Percentiles rank a stretch among this genome's conserved stretches.
phyloP scores from a whole-genome alignment of 169 alveolate genomes.

The Fabrea salina region DNA sequence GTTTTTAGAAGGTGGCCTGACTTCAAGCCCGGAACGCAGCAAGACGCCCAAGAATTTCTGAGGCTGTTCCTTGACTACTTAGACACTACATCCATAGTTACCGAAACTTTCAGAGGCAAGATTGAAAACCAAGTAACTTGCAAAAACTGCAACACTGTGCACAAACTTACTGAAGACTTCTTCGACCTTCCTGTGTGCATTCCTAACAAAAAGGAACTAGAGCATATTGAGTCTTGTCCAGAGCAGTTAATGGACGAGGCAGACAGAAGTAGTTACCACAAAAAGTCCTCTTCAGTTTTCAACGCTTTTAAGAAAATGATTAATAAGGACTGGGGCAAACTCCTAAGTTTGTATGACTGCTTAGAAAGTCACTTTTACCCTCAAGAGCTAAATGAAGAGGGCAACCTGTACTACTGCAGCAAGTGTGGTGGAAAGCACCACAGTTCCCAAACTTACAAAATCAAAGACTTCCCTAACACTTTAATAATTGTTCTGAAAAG shows the following conservation, averaged over 20 bases:
- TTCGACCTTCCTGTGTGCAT: constrained; percentile 31
- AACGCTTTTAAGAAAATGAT: background rate
- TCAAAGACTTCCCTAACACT: constrained; percentile 25
- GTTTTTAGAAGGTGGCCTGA: background rate
- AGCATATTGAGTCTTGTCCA: background rate
- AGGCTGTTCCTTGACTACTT: constrained; percentile 27
- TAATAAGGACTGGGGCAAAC: background rate
- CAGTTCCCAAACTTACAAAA: background rate
- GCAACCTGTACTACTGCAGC: background rate
- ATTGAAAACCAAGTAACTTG: constrained; percentile 2
- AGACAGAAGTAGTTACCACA: background rate
- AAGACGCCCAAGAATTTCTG: constrained; percentile 46
- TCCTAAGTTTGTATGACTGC: background rate
- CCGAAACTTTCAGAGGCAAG: constrained; percentile 30
- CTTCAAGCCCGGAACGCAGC: constrained; percentile 34
- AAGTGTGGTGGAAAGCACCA: background rate
- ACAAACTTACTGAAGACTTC: background rate
- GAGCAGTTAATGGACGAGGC: background rate
- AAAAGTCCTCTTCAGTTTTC: background rate
- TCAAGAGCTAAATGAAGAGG: background rate
- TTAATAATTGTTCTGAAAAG: constrained; percentile 34
- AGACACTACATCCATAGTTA: constrained; percentile 21
- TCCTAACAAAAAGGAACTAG: background rate
- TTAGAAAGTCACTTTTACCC: background rate
- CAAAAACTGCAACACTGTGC: background rate